Evolutionary conservation across 1,284 basidiomycete genomes (phyloP), one percentile per base, ranked within the genome.

Genomic region (Irpex rosettiformis): DNA sequence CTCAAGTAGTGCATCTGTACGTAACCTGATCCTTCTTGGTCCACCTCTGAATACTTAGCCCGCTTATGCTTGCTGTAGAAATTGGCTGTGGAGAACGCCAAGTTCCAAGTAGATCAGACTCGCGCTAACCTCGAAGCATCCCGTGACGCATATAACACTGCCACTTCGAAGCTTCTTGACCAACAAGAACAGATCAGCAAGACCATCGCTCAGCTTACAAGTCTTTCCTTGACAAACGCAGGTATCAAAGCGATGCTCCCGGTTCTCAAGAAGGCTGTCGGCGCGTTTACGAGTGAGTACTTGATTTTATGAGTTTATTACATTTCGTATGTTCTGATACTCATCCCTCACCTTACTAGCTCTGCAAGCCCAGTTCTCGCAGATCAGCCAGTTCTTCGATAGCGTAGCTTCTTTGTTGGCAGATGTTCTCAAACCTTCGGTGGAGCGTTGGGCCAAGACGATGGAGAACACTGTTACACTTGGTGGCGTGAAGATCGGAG

Each of bases 241-340:
- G 27, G 48, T 28, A 51, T 51, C 48, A 51, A 51, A 28, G 48
- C 48, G 10, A 51, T 51, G 48, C 48, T 51, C 13, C 48, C 48
- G 13, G 48, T 51, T 16, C 48, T 51, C 48, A 51, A 27, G 22
- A 51, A 51, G 48, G 48, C 48, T 28, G 27, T 51, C 24, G 48
- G 48, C 27, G 48, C 48, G 10, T 51, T 51, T n/a, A 51, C 48
- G 5, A 51, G 48, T 51, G 11, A 2, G 48, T 28, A 16, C 33
- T 11, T 37, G 33, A 37, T 37, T 37, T 37, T 37, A 16, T 11
- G 33, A 8, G 16, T 37, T 37, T 11, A 45, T 18, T 8, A 11
- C 24, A 51, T 18, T 45, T 18, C 10, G 18, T n/a, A 27, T 27
- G 22, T 16, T 28, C 18, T 45, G 43, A 18, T 18, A 22, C 8